These are phyloP conservation scores for Mycena citricolor DNA, from an alignment of 1,284 basidiomycete genomes.

Conservation along the genomic window DNA sequence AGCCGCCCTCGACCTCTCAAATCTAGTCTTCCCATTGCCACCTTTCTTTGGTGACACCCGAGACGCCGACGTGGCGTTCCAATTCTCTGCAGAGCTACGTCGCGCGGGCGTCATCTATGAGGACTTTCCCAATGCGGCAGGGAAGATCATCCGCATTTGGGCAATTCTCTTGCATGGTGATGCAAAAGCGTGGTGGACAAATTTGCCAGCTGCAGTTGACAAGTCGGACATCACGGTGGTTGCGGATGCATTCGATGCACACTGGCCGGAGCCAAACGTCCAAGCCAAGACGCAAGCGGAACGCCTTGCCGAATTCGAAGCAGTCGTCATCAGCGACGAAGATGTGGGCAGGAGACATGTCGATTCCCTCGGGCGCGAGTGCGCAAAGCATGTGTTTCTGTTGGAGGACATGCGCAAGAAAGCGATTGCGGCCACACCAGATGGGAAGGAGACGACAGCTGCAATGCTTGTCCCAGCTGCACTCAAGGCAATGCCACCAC, in stretches of 20 bases:
- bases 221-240: slow-evolving; percentile 1
- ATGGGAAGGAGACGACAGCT: neutral
- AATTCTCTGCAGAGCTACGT: neutral
- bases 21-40: neutral
- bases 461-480: slow-evolving; percentile 1
- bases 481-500: neutral
- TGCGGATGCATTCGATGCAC: neutral
- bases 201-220: neutral
- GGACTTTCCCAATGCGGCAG: neutral
- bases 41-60: slow-evolving; percentile 9
- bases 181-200: slow-evolving; percentile 6
- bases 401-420: slow-evolving; percentile 8
- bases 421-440: neutral
- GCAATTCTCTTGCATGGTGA: slow-evolving; percentile 2
- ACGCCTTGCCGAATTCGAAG: slow-evolving; percentile 2
- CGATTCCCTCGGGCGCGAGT: slow-evolving; percentile 2
- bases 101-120: slow-evolving; percentile 2
- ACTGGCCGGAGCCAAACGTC: slow-evolving; percentile 3
- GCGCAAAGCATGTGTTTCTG: neutral
- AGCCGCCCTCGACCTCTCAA: slow-evolving; percentile 1
- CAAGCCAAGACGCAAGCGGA: slow-evolving; percentile 2
- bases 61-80: neutral
- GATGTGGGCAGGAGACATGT: slow-evolving; percentile 2
- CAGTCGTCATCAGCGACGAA: neutral
- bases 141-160: slow-evolving; percentile 3